Evolutionary conservation across 169 alveolate genomes (phyloP), one percentile per base, ranked within the genome.

Genomic region (Eimeria tenella): DNA sequence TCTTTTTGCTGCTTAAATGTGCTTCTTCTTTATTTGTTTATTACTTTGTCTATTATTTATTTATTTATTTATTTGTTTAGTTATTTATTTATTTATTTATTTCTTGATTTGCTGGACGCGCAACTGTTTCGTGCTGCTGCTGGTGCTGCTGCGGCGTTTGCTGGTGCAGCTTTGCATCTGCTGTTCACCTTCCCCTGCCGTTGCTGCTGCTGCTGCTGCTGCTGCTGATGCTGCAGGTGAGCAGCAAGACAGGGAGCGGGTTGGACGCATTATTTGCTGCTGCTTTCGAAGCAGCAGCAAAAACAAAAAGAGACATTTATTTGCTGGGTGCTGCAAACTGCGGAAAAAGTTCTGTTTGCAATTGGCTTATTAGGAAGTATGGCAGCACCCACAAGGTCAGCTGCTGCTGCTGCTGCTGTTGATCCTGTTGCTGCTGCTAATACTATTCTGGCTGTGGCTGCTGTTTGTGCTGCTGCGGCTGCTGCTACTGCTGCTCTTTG

Each of bases 161-260:
- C 77, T 68, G 21, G 10, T 15, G 13, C 25, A n/a, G 10, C 21
- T 31, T 21, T 31, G 25, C 77, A 68, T 68, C 77, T 2, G 77
- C 77, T 21, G 25, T 68, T 15, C 42, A 31, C 77, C 42, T 15
- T 31, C 77, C n/a, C 25, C 10, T 60, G 3, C 68, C 25, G 50
- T 68, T 21, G 49, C 77, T 68, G n/a, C n/a, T n/a, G n/a, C n/a
- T n/a, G n/a, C n/a, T n/a, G 77, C 25, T 15, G 77, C 77, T 65
- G 75, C 75, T 65, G 75, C 75, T 68, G 77, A n/a, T 60, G 77
- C 77, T 68, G 77, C 77, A 68, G 77, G 25, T 68, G 8, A 68
- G 77, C 25, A 68, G 49, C 17, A 68, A 68, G n/a, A 68, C 50
- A 17, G 77, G 77, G 77, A 31, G n/a, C 10, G 77, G 77, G 50